Evolutionary conservation across 2,329 filamentous ascomycete species (phyloP), one percentile per base, ranked within the genome.

Genomic region (Scedosporium dehoogii): DNA sequence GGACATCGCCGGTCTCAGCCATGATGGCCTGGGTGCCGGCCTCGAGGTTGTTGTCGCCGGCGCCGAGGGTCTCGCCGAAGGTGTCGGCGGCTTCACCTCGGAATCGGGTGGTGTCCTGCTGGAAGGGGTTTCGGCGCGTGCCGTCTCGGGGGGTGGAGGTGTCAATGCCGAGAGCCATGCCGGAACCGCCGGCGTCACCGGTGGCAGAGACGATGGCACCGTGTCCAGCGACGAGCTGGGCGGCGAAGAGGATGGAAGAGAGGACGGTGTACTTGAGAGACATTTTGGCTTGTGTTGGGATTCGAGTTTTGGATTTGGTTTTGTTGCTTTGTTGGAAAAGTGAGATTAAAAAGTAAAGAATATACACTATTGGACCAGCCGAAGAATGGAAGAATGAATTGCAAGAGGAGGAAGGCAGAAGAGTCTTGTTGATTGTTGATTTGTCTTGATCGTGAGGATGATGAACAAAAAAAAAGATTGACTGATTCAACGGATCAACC

Each of bases 101-200:
- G 79, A 88, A 88, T 62, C 83, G 82, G 60, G 85, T 88, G 59
- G 79, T 78, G 66, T 88, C 85, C 66, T 82, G 79, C 74, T 88
- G 85, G 77, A 86, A 87, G 56, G 85, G 85, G 59, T 79, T 74
- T 64, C 85, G 79, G 12, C 75, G 71, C 23, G 84, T 86, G 48
- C 85, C 85, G 66, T 86, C 83, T 64, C 85, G 84, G 48, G 85
- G 84, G 59, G 84, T 87, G 67, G 68, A 69, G 57, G 79, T 75
- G 71, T 82, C 79, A 65, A 88, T 70, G 63, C 76, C 77, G 3
- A 81, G 73, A 18, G 73, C 78, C 74, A 77, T 79, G 68, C 66
- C 84, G 18, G 74, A 73, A 65, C 85, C 84, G 59, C 85, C 84
- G 29, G 76, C 76, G 67, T 87, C 76, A 63, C 85, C 85, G 46